Evolutionary conservation across 805 yeast genomes (phyloP), one percentile per base, ranked within the genome.

Genomic region (Saccharomycopsis oosterbeekiorum): DNA sequence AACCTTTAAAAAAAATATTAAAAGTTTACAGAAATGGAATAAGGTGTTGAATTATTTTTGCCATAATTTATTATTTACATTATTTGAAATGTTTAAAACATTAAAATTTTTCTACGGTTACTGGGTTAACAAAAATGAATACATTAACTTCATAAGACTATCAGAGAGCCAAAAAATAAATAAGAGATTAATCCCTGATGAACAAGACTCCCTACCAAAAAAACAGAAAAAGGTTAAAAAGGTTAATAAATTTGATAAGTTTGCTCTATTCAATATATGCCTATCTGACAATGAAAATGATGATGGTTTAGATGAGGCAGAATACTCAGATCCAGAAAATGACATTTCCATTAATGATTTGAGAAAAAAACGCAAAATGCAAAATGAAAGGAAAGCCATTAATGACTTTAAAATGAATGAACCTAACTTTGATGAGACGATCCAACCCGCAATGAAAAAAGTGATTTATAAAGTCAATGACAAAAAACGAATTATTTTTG

Each of bases 81-180:
- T 63, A 41, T 57, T 53, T 39, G 65, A 63, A 29, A 57, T 59
- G 24, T 63, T 59, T 43, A 63, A 63, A 47, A 36, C 59, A 9
- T 51, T 63, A 29, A 57, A 57, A 29, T 63, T 63, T 55, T 61
- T 59, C 57, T 41, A 61, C 34, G 59, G 62, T 3, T 63, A 61
- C 34, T 63, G 65, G 65, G 58, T 57, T 34, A 55, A 55, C 41
- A 59, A 47, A 40, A 63, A 63, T 54, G 65, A 63, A 54, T 61
- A 51, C 37, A n/a, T 61, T 12, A 26, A 60, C 8, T 63, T 53
- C 24, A 54, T 54, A 2, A n/a, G 65, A 55, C 12, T 26, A 5
- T 55, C 36, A 51, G 65, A 63, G 21, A 60, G 42, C 24, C 60
- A 61, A 40, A 36, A 47, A 8, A 19, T 60, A 29, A 19, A 34